phyloP scores from a whole-genome alignment of 2,329 filamentous ascomycete genomes.

The Verticillium dahliae region DNA sequence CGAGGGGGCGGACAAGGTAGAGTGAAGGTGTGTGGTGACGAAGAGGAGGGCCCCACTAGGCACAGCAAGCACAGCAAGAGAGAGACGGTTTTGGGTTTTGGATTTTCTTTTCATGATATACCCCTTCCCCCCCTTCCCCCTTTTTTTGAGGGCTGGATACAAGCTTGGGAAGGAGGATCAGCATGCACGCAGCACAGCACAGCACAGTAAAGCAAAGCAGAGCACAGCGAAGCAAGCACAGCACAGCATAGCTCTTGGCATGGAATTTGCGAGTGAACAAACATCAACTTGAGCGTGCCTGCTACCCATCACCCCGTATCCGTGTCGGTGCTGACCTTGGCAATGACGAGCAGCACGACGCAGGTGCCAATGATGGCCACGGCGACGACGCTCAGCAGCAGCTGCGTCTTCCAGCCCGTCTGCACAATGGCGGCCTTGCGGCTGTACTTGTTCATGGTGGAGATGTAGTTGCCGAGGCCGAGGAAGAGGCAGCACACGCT shows the following conservation, averaged over 20 bases:
- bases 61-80: too few relatives aligned
- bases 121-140: slow-evolving; percentile 3
- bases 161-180: neutral
- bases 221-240: neutral
- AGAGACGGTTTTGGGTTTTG: neutral
- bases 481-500: slow-evolving; percentile 68
- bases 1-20: slow-evolving; percentile 9
- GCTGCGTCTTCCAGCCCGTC: slow-evolving; percentile 86
- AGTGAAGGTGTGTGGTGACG: neutral
- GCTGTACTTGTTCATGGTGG: slow-evolving; percentile 75
- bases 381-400: slow-evolving; percentile 56
- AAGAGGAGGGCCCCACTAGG: neutral
- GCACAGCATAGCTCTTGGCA: neutral
- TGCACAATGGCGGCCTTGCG: slow-evolving; percentile 78
- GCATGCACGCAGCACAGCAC: neutral
- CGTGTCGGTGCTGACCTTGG: slow-evolving; percentile 21
- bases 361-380: slow-evolving; percentile 60
- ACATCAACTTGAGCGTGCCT: too few relatives aligned
- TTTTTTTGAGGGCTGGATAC: neutral
- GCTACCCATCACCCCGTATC: neutral
- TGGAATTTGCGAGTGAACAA: neutral
- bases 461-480: slow-evolving; percentile 83
- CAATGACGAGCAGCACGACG: slow-evolving; percentile 51
- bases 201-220: neutral
- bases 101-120: slow-evolving; percentile 7